phyloP scores from a whole-genome alignment of 306 rosid genomes.

The Quercus wislizeni region DNA sequence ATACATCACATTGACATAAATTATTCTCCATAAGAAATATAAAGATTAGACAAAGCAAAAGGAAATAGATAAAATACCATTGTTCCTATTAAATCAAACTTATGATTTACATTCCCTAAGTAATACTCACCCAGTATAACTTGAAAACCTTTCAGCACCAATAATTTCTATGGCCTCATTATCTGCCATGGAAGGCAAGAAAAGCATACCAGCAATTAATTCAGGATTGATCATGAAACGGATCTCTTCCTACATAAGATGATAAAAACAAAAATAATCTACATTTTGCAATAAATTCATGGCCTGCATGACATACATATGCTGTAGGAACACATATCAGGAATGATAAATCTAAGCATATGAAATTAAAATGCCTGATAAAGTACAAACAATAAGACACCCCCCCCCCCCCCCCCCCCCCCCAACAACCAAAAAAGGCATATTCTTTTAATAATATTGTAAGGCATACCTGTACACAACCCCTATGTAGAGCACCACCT shows the following conservation, averaged over 20 bases:
- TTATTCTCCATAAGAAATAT: background rate
- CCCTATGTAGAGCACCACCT: slow-evolving; percentile 81
- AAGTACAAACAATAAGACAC: background rate
- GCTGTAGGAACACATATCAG: slow-evolving; percentile 7
- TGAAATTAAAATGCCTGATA: slow-evolving; percentile 3
- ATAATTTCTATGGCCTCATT: slow-evolving; percentile 89
- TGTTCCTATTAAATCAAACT: background rate
- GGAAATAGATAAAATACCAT: background rate
- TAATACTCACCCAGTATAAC: slow-evolving; percentile 73
- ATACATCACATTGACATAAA: background rate
- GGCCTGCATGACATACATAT: slow-evolving; percentile 4
- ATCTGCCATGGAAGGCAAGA: slow-evolving; percentile 85
- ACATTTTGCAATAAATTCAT: slow-evolving; percentile 16
- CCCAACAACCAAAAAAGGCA: too few species aligned
- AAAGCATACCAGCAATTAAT: slow-evolving; percentile 82
- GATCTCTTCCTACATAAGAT: slow-evolving; percentile 76
- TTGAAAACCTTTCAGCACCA: slow-evolving; percentile 91
- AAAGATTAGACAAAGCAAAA: background rate
- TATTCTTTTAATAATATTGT: background rate
- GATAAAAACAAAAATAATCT: slow-evolving; percentile 16
- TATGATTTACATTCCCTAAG: slow-evolving; percentile 15
- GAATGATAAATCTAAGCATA: background rate
- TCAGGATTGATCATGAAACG: slow-evolving; percentile 93
- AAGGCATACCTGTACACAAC: slow-evolving; percentile 83
- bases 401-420: too few species aligned